Evolutionary conservation across 257 asterid species (phyloP).

Genomic region (Solanum gracilifrons): DNA sequence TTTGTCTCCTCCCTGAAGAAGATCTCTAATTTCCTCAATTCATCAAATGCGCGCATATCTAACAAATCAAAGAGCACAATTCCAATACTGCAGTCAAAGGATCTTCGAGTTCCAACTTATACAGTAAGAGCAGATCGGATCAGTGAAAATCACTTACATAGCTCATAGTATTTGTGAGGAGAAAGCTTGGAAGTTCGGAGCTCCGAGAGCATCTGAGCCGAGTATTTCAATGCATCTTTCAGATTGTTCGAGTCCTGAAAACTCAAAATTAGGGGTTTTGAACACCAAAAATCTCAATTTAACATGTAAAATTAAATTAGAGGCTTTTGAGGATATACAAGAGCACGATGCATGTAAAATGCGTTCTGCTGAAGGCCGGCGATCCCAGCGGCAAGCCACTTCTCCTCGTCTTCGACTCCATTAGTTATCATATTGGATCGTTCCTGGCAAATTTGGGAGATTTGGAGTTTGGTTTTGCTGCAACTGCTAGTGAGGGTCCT

Average conservation of each 20-base stretch:
- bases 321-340: constrained; percentile 30
- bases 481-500: not conserved
- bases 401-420: constrained; percentile 89
- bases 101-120: not conserved
- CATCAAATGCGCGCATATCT: constrained; percentile 99
- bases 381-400: constrained; percentile 94
- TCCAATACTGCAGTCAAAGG: not conserved
- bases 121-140: not conserved
- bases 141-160: constrained; percentile 53
- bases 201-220: constrained; percentile 99
- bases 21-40: constrained; percentile 85
- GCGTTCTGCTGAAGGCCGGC: constrained; percentile 98
- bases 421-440: constrained; percentile 39
- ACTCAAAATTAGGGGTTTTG: constrained; percentile 27
- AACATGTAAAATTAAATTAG: not conserved
- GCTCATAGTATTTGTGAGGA: constrained; percentile 95
- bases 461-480: not conserved
- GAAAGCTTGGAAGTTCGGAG: constrained; percentile 96
- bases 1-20: constrained; percentile 79
- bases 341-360: constrained; percentile 95
- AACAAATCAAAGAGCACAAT: constrained; percentile 4
- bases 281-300: not conserved
- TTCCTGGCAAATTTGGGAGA: not conserved
- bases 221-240: constrained; percentile 90
- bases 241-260: constrained; percentile 82